These are phyloP conservation scores for Licmophora abbreviata DNA, from an alignment of 108 stramenopile genomes.

Conservation along the genomic window DNA sequence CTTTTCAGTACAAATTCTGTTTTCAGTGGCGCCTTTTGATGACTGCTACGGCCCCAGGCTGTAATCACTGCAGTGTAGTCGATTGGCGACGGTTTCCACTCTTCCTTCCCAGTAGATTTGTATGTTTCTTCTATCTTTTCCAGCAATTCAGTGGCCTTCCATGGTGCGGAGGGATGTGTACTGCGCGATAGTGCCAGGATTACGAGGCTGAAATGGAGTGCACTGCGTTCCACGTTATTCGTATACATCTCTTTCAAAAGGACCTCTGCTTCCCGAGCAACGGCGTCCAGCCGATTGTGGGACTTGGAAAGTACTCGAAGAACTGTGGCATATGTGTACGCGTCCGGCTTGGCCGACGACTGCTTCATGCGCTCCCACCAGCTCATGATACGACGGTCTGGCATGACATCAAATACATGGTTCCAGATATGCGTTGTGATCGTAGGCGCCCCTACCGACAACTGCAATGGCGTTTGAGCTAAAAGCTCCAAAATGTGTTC, in stretches of 20 bases:
- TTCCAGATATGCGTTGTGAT: conserved; percentile 2
- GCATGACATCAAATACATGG: not conserved
- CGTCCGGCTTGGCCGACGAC: not conserved
- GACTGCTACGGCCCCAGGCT: conserved; percentile 3
- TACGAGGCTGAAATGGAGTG: not conserved
- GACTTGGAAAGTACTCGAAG: no score
- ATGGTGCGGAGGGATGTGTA: conserved; percentile 33
- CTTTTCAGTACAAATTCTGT: not conserved
- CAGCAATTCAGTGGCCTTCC: conserved; percentile 37
- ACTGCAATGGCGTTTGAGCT: not conserved
- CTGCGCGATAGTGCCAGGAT: conserved; percentile 63
- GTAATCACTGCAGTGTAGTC: conserved; percentile 10
- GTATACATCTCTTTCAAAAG: not conserved
- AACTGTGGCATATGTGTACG: not conserved
- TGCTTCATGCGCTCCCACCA: not conserved
- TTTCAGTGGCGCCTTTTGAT: conserved; percentile 1
- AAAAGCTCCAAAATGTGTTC: conserved; percentile 1
- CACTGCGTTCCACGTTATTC: not conserved
- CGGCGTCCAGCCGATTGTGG: no score
- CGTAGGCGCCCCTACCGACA: no score
- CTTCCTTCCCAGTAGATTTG: not conserved
- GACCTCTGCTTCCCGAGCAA: not conserved
- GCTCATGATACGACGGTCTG: not conserved
- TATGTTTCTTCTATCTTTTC: conserved; percentile 49
- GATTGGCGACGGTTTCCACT: not conserved